These are phyloP conservation scores for Bacidia rubella DNA, from an alignment of 495 filamentous ascomycete genomes.

Conservation along the genomic window DNA sequence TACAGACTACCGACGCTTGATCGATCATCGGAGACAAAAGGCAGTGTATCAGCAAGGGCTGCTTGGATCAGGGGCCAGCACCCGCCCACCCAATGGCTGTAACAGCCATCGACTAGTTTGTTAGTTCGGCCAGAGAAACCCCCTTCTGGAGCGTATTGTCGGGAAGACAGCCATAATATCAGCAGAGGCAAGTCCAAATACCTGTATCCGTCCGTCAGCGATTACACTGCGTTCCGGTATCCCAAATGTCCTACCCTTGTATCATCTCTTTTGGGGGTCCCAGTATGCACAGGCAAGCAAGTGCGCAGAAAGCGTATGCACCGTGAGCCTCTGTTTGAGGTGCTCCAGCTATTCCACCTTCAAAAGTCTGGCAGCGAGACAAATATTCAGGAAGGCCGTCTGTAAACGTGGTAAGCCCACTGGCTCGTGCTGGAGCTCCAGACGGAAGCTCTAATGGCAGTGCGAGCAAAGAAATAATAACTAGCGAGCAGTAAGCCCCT, in stretches of 20 bases:
- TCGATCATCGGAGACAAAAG: constrained; percentile 2
- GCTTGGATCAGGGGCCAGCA: constrained; percentile 87
- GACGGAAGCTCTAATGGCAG: constrained; percentile 64
- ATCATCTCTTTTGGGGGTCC: constrained; percentile 62
- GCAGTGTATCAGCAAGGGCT: constrained; percentile 42
- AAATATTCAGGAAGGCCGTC: constrained; percentile 67
- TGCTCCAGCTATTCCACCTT: constrained; percentile 76
- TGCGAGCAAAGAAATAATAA: constrained; percentile 67
- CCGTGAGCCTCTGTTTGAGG: constrained; percentile 88
- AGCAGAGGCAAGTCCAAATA: constrained; percentile 67
- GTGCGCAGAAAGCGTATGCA: constrained; percentile 88
- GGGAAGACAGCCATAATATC: constrained; percentile 72
- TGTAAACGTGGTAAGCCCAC: constrained; percentile 40
- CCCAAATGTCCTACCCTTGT: constrained; percentile 34
- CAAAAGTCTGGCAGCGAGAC: constrained; percentile 76
- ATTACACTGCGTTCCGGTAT: neutral
- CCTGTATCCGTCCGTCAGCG: constrained; percentile 24
- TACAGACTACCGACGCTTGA: constrained; percentile 41
- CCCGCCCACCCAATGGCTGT: constrained; percentile 91
- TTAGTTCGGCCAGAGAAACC: constrained; percentile 91
- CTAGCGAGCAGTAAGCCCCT: constrained; percentile 80
- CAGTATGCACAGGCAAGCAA: constrained; percentile 74
- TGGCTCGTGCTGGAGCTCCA: constrained; percentile 37
- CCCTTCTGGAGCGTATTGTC: constrained; percentile 85
- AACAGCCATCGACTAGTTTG: constrained; percentile 95